These are phyloP conservation scores for Phytophthora pisi DNA, from an alignment of 352 stramenopile species.

Conservation along the genomic window DNA sequence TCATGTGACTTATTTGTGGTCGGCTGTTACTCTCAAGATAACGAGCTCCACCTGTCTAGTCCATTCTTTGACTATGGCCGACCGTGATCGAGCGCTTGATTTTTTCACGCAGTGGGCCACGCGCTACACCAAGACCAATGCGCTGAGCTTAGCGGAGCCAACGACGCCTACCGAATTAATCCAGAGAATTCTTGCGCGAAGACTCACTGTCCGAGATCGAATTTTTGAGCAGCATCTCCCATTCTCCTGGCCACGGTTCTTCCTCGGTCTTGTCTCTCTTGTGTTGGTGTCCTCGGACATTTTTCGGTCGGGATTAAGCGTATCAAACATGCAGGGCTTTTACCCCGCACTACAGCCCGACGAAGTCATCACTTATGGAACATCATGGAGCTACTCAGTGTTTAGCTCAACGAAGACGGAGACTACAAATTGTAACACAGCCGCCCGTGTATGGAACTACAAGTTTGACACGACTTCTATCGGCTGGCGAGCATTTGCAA, in stretches of 20 bases:
- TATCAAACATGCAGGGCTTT: not conserved
- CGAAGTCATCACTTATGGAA: slow-evolving; percentile 16
- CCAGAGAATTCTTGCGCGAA: not conserved
- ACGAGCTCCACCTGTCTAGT: not conserved
- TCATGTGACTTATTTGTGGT: not conserved
- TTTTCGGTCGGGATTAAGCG: slow-evolving; percentile 23
- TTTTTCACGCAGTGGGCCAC: not conserved
- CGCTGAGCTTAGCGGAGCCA: not conserved
- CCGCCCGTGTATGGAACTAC: slow-evolving; percentile 30
- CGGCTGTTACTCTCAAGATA: not conserved
- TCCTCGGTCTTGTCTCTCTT: slow-evolving; percentile 21
- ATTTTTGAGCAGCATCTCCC: slow-evolving; percentile 13
- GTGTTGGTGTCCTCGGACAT: slow-evolving; percentile 30
- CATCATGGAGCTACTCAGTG: slow-evolving; percentile 26
- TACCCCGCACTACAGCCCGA: slow-evolving; percentile 27
- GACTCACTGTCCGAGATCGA: slow-evolving; percentile 4
- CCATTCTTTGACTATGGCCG: not conserved
- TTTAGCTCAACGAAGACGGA: slow-evolving; percentile 15
- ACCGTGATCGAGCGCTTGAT: not conserved
- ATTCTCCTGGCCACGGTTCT: slow-evolving; percentile 21
- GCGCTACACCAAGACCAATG: not conserved
- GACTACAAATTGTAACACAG: not conserved
- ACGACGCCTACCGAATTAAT: not conserved
- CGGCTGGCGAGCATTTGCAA: slow-evolving; percentile 23
- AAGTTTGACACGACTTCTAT: slow-evolving; percentile 41